Evolutionary conservation across 2,329 filamentous ascomycete species (phyloP), one percentile per base, ranked within the genome.

Genomic region (Paecilomyces variotii): DNA sequence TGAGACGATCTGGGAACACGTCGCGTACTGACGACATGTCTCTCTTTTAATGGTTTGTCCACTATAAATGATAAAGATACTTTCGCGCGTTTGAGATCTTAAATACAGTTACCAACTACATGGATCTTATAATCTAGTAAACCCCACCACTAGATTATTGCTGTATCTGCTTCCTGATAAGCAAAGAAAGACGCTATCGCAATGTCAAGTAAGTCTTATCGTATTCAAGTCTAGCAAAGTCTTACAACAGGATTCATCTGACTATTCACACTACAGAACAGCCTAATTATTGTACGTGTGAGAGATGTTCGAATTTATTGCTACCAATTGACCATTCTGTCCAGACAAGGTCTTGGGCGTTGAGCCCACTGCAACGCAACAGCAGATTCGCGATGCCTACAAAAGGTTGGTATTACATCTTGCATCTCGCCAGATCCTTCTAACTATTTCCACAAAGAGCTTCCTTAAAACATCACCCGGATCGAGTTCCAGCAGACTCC

Each of bases 321-420:
- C 54, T 32, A 24, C 24, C 26, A 12, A 61, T 58, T 35, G 27
- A 58, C 55, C 45, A 53, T 57, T 35, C 62, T 24, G 39, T 54
- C 14, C 63, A 92, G 89, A 93, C 77, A 85, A 83, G 55, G 83
- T 89, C 63, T 86, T 96, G 55, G 88, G 88, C 63, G 75, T 96
- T 61, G 72, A 86, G 56, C 83, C 90, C 35, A 87, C 82, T 65
- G 91, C 93, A 34, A 88, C 86, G 0, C 84, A 87, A 60, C 86
- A 91, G 68, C 89, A 97, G 72, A 87, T 99, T 70, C 89, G 93
- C 67, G 89, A 90, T 80, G 94, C 92, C 55, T 99, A 97, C 81
- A 99, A 99, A 74, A 88, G 88, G 88, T 90, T 67, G 39, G 64
- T n/a, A 30, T 12, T 35, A 49, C 6, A 6, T 54, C 12, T 24